These are phyloP conservation scores for Mycocentrospora acerina DNA, from an alignment of 2,329 filamentous ascomycete genomes.

Conservation along the genomic window DNA sequence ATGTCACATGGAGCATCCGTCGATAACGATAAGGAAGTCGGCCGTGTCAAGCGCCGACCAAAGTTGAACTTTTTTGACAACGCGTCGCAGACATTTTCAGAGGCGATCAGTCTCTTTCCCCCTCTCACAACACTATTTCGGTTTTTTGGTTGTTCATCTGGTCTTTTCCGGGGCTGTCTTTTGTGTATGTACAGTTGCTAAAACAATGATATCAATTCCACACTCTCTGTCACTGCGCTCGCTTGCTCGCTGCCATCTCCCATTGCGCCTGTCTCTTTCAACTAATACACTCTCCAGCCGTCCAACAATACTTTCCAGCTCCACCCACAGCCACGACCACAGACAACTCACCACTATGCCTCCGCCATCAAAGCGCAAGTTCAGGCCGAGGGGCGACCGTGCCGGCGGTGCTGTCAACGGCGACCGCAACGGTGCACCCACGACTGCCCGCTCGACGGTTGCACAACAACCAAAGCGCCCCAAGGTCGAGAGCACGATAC, in stretches of 20 bases:
- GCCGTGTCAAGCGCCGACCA: not conserved
- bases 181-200: constrained; percentile 24
- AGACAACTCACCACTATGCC: constrained; percentile 21
- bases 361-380: constrained; percentile 29
- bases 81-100: not conserved
- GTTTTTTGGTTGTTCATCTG: constrained; percentile 2
- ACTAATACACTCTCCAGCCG: constrained; percentile 21
- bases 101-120: not conserved
- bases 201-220: constrained; percentile 28
- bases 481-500: constrained; percentile 14
- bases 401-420: constrained; percentile 10
- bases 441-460: constrained; percentile 15
- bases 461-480: constrained; percentile 28
- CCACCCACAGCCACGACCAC: constrained; percentile 11
- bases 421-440: constrained; percentile 7
- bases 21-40: not conserved
- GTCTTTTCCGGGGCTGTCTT: constrained; percentile 6
- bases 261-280: constrained; percentile 18
- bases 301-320: constrained; percentile 10
- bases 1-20: not conserved
- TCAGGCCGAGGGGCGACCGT: constrained; percentile 17
- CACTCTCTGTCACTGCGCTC: constrained; percentile 19
- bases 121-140: not conserved
- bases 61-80: not conserved
- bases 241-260: constrained; percentile 19